These are phyloP conservation scores for Sungouiella blattae DNA, from an alignment of 805 yeast genomes.

Conservation along the genomic window DNA sequence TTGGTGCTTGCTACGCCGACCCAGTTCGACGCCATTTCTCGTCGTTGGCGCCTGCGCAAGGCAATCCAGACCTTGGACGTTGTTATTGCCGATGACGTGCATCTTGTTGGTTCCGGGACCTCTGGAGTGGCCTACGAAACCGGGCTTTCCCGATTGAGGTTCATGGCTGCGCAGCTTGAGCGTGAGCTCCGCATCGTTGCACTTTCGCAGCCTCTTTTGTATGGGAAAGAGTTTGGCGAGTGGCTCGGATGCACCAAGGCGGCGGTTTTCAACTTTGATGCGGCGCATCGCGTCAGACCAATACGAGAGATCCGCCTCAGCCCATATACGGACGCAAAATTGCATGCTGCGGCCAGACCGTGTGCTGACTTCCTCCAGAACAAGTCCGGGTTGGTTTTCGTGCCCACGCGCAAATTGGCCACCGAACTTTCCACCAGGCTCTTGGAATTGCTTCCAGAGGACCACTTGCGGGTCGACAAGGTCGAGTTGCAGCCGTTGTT, in stretches of 20 bases:
- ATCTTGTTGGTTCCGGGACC: slow-evolving; percentile 54
- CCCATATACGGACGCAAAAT: slow-evolving; percentile 24
- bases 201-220: slow-evolving; percentile 65
- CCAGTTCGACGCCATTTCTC: slow-evolving; percentile 69
- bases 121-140: slow-evolving; percentile 67
- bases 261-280: slow-evolving; percentile 65
- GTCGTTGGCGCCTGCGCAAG: slow-evolving; percentile 80
- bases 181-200: slow-evolving; percentile 58
- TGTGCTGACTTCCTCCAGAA: no score
- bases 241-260: slow-evolving; percentile 76
- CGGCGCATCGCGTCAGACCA: slow-evolving; percentile 55
- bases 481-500: no score
- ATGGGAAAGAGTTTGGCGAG: slow-evolving; percentile 73
- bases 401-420: slow-evolving; percentile 44
- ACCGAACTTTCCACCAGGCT: slow-evolving; percentile 3
- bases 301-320: slow-evolving; percentile 56
- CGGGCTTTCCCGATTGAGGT: slow-evolving; percentile 65
- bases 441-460: slow-evolving; percentile 3
- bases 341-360: no score
- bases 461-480: no score
- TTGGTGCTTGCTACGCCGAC: slow-evolving; percentile 73
- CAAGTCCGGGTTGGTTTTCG: no score
- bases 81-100: slow-evolving; percentile 71
- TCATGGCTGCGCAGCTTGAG: slow-evolving; percentile 65
- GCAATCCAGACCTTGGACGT: slow-evolving; percentile 65